phyloP scores from a whole-genome alignment of 1,284 basidiomycete species.

The Cutaneotrichosporon curvatum region DNA sequence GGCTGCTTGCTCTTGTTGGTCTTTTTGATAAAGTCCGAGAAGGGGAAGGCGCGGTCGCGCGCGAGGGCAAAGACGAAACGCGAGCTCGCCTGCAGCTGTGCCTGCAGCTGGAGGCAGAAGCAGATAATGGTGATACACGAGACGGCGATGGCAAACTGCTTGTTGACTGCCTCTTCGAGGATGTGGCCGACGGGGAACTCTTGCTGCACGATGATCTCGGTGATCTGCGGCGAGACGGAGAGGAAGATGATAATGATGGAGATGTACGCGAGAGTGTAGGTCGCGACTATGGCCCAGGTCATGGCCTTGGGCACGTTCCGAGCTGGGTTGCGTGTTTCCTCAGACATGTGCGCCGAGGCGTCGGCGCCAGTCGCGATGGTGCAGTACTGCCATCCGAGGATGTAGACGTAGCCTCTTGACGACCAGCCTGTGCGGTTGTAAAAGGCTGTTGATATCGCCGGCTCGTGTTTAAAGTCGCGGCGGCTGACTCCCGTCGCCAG shows the following conservation, averaged over 20 bases:
- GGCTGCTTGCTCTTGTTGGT: constrained; percentile 37
- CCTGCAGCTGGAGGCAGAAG: constrained; percentile 36
- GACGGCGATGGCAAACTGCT: constrained; percentile 29
- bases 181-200: constrained; percentile 41
- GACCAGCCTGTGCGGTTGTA: constrained; percentile 31
- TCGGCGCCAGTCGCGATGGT: constrained; percentile 38
- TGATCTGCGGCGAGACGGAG: constrained; percentile 32
- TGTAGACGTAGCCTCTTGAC: constrained; percentile 33
- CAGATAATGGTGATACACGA: constrained; percentile 25
- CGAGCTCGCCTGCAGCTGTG: constrained; percentile 43
- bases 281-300: constrained; percentile 29
- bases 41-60: constrained; percentile 44
- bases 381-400: constrained; percentile 41
- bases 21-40: constrained; percentile 31
- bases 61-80: constrained; percentile 44
- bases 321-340: constrained; percentile 44
- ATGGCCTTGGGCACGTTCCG: constrained; percentile 45
- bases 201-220: constrained; percentile 21
- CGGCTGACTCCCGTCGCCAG: constrained; percentile 25
- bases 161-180: constrained; percentile 31
- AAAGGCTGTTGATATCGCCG: constrained; percentile 17
- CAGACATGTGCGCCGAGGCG: constrained; percentile 31
- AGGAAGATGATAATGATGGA: constrained; percentile 39
- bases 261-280: constrained; percentile 41
- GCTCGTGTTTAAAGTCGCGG: constrained; percentile 9